Base-by-base conservation (phyloP, 805 yeast genomes). In the Scheffersomyces lignosus region DNA sequence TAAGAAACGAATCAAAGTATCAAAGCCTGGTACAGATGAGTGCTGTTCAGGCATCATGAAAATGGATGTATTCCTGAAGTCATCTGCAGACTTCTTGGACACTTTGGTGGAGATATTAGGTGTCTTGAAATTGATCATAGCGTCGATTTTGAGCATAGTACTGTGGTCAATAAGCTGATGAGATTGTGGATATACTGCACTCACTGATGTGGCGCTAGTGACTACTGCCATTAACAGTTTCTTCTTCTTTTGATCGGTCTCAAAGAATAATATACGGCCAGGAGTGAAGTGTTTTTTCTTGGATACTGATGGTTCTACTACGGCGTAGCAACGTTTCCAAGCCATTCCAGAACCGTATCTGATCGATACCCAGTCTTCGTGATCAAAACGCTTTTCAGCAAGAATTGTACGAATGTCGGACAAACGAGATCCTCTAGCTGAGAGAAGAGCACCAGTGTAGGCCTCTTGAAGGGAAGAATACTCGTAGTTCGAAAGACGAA, bases 261-360 rank as follows among this genome's bases (percentile, higher is more conserved):
- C 95, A 62, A 77, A 93, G 48, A 93, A 84, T n/a, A 78, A 68
- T 16, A 88, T 78, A 48, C 80, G 73, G 20, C 96, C 96, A 10
- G 76, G 70, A 45, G 43, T 70, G 48, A 60, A 73, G 46, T 51
- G 62, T 59, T 64, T 76, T 57, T 52, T 64, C 56, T 68, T 80
- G 51, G 73, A 54, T 26, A 67, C 46, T 50, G 89, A 66, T 47
- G 90, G 90, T 48, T 85, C 86, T 38, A 91, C 77, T 8, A 90
- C 96, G 3, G 96, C 91, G 67, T 78, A 93, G 55, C 96, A 91
- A 41, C 95, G 75, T 55, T 83, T 86, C 97, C 97, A 93, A 1
- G 97, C 96, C 95, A 88, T 87, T 16, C 99, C 99, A 7, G 93
- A 78, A 14, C 99, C 98, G 60, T 91, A 93, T 47, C 98, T 73